Evolutionary conservation across 768 basidiomycete genomes (phyloP).

Genomic region (Phlegmacium glaucopus): DNA sequence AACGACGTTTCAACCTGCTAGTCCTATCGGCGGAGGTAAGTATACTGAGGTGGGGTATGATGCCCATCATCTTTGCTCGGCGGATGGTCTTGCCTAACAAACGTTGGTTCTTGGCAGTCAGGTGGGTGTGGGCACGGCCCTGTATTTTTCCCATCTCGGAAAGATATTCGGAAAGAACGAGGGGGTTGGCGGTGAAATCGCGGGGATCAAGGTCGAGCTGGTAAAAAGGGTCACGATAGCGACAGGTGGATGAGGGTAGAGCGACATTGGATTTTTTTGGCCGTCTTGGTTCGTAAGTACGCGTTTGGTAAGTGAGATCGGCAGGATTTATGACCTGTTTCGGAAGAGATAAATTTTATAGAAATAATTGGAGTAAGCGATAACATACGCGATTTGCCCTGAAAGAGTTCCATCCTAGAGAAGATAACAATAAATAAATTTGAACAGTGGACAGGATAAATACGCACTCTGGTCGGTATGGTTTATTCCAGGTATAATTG

Average conservation of each 20-base stretch:
- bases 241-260: conserved; percentile 52
- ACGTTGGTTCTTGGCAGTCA: conserved; percentile 80
- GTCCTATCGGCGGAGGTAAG: conserved; percentile 3
- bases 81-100: conserved; percentile 81
- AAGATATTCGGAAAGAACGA: conserved; percentile 54
- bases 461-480: neutral
- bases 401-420: conserved; percentile 16
- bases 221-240: conserved; percentile 62
- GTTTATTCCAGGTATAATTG: neutral
- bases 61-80: conserved; percentile 88
- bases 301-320: conserved; percentile 26
- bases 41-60: conserved; percentile 59
- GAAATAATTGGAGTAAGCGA: neutral
- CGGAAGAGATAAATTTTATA: no score
- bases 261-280: conserved; percentile 43
- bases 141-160: conserved; percentile 81
- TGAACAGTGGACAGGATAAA: neutral
- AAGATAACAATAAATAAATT: neutral
- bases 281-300: conserved; percentile 10
- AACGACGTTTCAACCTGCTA: neutral
- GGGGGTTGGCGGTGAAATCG: conserved; percentile 58
- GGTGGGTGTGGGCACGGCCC: conserved; percentile 59
- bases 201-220: conserved; percentile 74
- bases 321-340: neutral
- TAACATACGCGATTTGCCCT: conserved; percentile 15